A percentile compares a stretch with the other conserved stretches of the same genome.
phyloP scores from a whole-genome alignment of 192 early-diverging fungal genomes.

The Coemansia pectinata region DNA sequence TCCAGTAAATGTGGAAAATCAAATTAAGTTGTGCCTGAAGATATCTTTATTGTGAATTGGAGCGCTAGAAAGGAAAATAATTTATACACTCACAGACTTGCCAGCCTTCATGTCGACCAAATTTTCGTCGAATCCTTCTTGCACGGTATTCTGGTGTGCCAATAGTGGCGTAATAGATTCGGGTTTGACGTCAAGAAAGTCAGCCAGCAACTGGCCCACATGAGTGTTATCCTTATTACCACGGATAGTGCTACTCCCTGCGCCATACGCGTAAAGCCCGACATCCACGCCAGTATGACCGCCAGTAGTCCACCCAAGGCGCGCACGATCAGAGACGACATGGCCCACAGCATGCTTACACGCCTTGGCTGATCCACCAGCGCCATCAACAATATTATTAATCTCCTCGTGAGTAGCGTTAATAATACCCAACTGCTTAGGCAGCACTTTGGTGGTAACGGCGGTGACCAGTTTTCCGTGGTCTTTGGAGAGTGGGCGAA shows the following conservation, averaged over 20 bases:
- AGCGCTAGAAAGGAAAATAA: neutral
- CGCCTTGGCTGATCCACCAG: neutral
- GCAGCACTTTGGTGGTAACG: conserved; percentile 16
- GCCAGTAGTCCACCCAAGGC: conserved; percentile 72
- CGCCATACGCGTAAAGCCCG: conserved; percentile 69
- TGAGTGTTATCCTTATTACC: conserved; percentile 73
- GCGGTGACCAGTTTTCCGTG: neutral
- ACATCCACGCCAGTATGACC: conserved; percentile 95
- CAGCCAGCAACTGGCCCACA: conserved; percentile 59
- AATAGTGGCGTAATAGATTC: conserved; percentile 51
- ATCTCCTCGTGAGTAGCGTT: conserved; percentile 37
- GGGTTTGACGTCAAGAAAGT: conserved; percentile 60
- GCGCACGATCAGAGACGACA: conserved; percentile 33
- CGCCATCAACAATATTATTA: neutral
- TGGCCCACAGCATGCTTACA: conserved; percentile 30
- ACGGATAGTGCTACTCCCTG: conserved; percentile 9
- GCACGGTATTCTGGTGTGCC: conserved; percentile 13
- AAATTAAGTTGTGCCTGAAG: neutral
- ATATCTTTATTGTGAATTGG: neutral
- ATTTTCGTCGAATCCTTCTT: neutral
- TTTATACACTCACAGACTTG: neutral
- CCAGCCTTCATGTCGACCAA: neutral
- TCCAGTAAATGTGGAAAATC: neutral
- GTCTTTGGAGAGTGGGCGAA: neutral
- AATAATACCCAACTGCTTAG: conserved; percentile 32